Base-by-base conservation (phyloP, 2,329 filamentous ascomycete species). In the Madurella mycetomatis region DNA sequence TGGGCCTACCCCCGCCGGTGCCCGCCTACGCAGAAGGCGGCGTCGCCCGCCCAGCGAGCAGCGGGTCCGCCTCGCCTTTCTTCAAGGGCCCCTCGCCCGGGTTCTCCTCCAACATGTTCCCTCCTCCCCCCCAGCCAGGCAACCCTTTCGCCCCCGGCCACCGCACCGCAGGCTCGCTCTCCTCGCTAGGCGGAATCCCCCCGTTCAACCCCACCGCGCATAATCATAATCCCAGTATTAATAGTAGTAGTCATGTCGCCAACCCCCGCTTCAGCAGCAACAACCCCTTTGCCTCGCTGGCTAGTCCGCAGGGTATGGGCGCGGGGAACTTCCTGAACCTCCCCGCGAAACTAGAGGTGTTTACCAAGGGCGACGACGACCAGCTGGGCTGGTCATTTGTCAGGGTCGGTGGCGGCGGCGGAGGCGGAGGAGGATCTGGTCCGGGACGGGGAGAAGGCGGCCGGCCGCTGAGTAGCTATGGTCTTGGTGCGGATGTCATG, bases 1-100 rank as follows among this genome's bases (percentile, higher is more conserved):
- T 91, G 42, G 77, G 76, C 13, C 77, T 92, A 7, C 81, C 85
- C 1, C 87, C 87, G 1, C 86, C 88, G 2, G 76, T 70, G 32
- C 72, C 74, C 1, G 67, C 69, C 8, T 76, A 73, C 51, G 72
- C 70, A 16, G 71, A 69, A 2, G 70, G 68, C 39, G 62, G 63
- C 30, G 64, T 70, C 53, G 70, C 52, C 62, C 69, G 54, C 57
- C 69, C 62, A 32, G 56, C 67, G 40, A 72, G 68, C 51, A 68
- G 66, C 49, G 72, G 72, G 25, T 66, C 65, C 5, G 53, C 42
- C 42, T 61, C 62, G 7, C 51, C 58, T 16, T 59, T 60, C 43
- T 60, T 15, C 34, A 37, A 37, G 34, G 13, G 34, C 11, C 34
- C 13, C 34, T 37, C 9, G 2, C 11, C 34, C 4, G 34, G 34